phyloP scores from a whole-genome alignment of 306 rosid genomes.

The Arachis stenosperma region DNA sequence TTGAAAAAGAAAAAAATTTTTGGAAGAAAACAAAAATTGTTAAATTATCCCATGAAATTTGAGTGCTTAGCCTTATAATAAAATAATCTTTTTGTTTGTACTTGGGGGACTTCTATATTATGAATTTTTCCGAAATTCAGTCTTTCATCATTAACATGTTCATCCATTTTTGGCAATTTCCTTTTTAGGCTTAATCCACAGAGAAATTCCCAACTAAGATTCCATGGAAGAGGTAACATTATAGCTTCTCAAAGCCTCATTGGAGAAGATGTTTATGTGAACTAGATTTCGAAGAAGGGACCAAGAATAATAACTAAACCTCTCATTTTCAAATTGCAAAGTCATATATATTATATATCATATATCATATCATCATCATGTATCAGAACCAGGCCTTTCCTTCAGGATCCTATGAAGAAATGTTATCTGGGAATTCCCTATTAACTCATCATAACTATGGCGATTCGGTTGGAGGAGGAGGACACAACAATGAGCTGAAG shows the following conservation, averaged over 20 bases:
- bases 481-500: conserved; percentile 66
- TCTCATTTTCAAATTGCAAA: conserved; percentile 47
- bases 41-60: background rate
- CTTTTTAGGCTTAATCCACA: conserved; percentile 27
- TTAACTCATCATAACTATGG: conserved; percentile 56
- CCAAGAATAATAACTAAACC: conserved; percentile 48
- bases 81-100: conserved; percentile 11
- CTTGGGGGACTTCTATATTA: conserved; percentile 24
- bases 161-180: conserved; percentile 2
- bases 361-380: conserved; percentile 37
- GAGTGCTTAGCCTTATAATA: conserved; percentile 29
- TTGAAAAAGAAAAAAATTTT: background rate
- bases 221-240: conserved; percentile 29
- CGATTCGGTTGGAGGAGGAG: conserved; percentile 57
- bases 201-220: conserved; percentile 17
- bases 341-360: conserved; percentile 7
- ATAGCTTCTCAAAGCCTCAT: background rate
- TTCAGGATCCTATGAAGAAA: conserved; percentile 63
- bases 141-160: conserved; percentile 16
- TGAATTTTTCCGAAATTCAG: conserved; percentile 4
- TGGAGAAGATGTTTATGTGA: conserved; percentile 34
- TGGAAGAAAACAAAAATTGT: conserved; percentile 16
- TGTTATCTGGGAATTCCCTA: conserved; percentile 50
- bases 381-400: conserved; percentile 65
- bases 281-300: conserved; percentile 42